Percentiles rank a stretch among this genome's conserved stretches.
phyloP scores from a whole-genome alignment of 148 eudicot genomes.

The Chenopodium berlandieri region DNA sequence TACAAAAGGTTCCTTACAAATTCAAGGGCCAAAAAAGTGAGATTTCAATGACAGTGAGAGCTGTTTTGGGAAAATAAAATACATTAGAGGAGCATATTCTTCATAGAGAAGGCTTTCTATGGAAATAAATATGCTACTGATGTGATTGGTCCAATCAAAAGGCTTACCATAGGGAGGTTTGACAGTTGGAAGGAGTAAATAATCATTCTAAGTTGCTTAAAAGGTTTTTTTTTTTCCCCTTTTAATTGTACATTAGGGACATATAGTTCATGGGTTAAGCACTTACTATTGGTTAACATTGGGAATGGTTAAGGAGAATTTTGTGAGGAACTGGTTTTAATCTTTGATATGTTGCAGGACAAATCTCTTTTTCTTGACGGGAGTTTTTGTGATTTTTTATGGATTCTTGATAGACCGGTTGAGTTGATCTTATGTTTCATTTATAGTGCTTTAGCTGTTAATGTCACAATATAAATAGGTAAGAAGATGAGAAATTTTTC shows the following conservation, averaged over 20 bases:
- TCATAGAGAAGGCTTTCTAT: neutral
- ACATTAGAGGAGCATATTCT: neutral
- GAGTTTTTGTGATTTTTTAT: too few species aligned
- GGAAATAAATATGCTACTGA: neutral
- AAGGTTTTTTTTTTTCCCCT: neutral
- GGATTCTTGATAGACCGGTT: too few species aligned
- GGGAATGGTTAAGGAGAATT: neutral
- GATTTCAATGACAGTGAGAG: neutral
- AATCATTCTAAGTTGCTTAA: neutral
- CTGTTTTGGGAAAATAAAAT: neutral
- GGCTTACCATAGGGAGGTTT: too few species aligned
- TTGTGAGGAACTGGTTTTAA: neutral
- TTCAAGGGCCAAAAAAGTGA: neutral
- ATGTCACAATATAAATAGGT: too few species aligned
- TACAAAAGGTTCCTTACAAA: neutral
- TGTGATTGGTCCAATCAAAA: neutral
- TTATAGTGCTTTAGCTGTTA: too few species aligned
- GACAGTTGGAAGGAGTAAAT: neutral
- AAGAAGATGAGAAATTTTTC: too few species aligned
- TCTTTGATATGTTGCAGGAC: too few species aligned
- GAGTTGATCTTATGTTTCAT: too few species aligned
- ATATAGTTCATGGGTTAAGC: neutral
- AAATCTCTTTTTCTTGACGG: too few species aligned
- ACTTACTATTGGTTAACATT: neutral
- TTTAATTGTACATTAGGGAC: neutral